Conservation (phyloP, 1,284 basidiomycete genomes). For the Tilletia horrida region DNA sequence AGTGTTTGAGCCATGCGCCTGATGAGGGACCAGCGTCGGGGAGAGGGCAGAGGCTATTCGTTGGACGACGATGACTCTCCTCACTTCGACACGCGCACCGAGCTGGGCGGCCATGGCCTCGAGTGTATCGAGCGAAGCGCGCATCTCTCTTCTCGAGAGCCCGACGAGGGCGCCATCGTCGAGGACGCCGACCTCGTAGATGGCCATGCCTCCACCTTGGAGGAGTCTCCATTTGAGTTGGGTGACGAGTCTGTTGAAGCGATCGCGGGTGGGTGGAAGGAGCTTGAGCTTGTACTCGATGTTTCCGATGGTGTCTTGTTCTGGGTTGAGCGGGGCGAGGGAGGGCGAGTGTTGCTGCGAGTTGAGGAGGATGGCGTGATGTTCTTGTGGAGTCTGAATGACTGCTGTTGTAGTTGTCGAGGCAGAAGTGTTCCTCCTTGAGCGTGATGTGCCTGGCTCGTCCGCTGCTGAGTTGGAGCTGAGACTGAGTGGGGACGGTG, state of each 20-base stretch:
- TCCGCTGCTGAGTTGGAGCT: slow-evolving; percentile 22
- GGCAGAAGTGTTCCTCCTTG: neutral
- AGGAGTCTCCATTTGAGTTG: slow-evolving; percentile 54
- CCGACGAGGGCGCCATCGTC: slow-evolving; percentile 52
- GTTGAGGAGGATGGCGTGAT: neutral
- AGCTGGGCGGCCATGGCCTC: slow-evolving; percentile 44
- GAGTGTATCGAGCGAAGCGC: slow-evolving; percentile 42
- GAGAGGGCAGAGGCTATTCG: neutral
- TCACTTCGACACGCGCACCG: slow-evolving; percentile 27
- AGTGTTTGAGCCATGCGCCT: too few relatives aligned
- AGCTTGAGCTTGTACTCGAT: slow-evolving; percentile 55
- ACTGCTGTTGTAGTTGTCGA: slow-evolving; percentile 4
- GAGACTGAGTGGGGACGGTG: slow-evolving; percentile 30
- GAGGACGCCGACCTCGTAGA: slow-evolving; percentile 53
- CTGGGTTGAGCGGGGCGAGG: slow-evolving; percentile 34
- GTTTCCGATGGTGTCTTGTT: slow-evolving; percentile 50
- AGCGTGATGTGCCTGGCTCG: neutral
- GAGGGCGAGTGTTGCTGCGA: slow-evolving; percentile 2
- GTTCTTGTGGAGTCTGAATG: neutral
- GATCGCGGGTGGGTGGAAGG: slow-evolving; percentile 41
- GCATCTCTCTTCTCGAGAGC: slow-evolving; percentile 41
- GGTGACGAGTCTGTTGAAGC: slow-evolving; percentile 51
- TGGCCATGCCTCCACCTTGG: slow-evolving; percentile 48
- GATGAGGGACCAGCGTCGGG: too few relatives aligned
- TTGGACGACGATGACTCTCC: slow-evolving; percentile 12